Percentiles rank a stretch among this genome's conserved stretches.
Evolutionary conservation across 345 rosid genomes (phyloP).

Genomic region (Populus euphratica): DNA sequence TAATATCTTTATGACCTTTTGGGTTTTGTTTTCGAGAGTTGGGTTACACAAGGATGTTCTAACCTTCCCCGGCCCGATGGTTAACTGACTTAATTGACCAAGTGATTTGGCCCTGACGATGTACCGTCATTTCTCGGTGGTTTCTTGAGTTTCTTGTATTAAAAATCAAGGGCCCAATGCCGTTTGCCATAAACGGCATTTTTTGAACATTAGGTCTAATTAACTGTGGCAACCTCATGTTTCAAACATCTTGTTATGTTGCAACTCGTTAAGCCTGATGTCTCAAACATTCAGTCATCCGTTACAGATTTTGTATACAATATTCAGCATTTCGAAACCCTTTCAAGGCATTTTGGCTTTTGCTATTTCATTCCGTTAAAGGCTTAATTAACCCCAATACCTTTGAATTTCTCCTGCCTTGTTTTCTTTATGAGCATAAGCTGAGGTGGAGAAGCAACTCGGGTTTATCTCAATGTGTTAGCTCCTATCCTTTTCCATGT

Average conservation of each 20-base stretch:
- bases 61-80: too few relatives aligned
- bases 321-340: not conserved
- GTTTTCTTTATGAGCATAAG: not conserved
- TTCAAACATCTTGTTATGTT: not conserved
- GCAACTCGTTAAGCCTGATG: not conserved
- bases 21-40: not conserved
- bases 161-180: not conserved
- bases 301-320: not conserved
- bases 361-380: not conserved
- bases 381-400: not conserved
- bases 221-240: not conserved
- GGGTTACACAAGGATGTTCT: not conserved
- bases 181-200: not conserved
- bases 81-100: not conserved
- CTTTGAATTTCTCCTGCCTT: not conserved
- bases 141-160: not conserved
- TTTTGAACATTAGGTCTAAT: not conserved
- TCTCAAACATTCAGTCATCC: not conserved
- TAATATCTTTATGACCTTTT: not conserved
- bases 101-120: not conserved
- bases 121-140: not conserved
- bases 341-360: not conserved
- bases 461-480: conserved; percentile 23
- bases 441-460: conserved; percentile 16
- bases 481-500: not conserved